Base-by-base conservation (phyloP, 1,139 yeast genomes). In the Pneumocystis sp. region DNA sequence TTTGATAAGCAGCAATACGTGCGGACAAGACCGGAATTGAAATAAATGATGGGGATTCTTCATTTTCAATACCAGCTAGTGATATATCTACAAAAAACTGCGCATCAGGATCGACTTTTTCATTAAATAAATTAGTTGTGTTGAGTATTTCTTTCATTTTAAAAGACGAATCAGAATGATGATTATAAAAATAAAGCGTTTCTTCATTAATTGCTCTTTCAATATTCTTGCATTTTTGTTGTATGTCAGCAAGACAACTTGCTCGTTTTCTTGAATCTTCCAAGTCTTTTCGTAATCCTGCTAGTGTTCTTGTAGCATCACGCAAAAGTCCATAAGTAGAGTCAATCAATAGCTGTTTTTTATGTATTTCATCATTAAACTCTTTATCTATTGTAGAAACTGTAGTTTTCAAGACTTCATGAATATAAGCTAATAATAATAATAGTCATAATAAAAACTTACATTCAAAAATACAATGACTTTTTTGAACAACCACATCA, bases 1-100 rank as follows among this genome's bases (percentile, higher is more conserved):
- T 83, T 69, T 81, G 80, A 75, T 93, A 93, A 0, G 97, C 96
- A 63, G 81, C 80, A 56, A 91, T 83, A 63, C 97, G 78, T 0
- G 97, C 96, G 66, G 82, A 81, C 34, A 93, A 77, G 2, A 87
- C 80, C 8, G 81, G 77, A 0, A 82, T 74, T 1, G 89, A 84
- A n/a, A 89, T 95, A 8, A 66, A 57, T n/a, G 64, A 45, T 10
- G 63, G 42, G 8, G 44, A 59, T 3, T 42, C 34, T 40, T 42
- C 37, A 15, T 59, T 12, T 1, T 21, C 35, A 12, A 39, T 39
- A 12, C 12, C 61, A 10, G 31, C 29, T 15, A 50, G 31, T 25
- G 57, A 50, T 25, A 50, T 50, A 25, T 50, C 57, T 50, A 50
- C 57, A 50, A 29, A 25, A 25, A 50, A 50, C 2, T 39, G 61